Evolutionary conservation across 441 rosid genomes (phyloP), one percentile per base, ranked within the genome.

Genomic region (Erysimum pusillum): DNA sequence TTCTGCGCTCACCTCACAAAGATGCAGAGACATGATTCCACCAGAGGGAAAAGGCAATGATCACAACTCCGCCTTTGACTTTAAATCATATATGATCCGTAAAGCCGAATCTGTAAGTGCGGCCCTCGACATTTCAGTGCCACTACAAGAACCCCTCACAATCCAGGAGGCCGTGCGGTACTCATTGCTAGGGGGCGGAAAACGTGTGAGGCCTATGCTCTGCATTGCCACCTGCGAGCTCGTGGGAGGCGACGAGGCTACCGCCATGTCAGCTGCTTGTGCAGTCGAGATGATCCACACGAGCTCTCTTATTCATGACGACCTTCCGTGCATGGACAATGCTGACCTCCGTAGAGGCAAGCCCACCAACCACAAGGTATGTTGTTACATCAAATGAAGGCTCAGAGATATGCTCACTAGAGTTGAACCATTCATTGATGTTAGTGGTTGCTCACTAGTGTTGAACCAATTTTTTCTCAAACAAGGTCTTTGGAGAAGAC

Each of bases 321-420:
- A 87, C 25, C 85, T 87, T 54, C 90, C 87, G 2, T 85, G 84
- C 54, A 80, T 84, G 88, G 90, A 87, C 57, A 70, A 85, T 34
- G 87, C 77, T 1, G 83, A 82, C 41, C 83, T 85, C 25, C 70
- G 88, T n/a, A 71, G 87, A 12, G 84, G 87, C 25, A 84, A 81
- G 76, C 85, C 83, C 3, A 77, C 87, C 6, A 86, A 51, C 72
- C 87, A 86, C 73, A 76, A 76, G 71, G 80, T 62, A 45, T 18
- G 48, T 38, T 45, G 46, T 57, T 12, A 6, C 17, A 57, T 25
- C 41, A 74, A 15, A 39, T 52, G 61, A 62, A 49, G 39, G n/a
- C 69, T 61, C 31, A 36, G 2, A 70, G 12, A 36, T 9, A 46
- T 28, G 22, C 14, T 61, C 18, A 41, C n/a, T 61, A 59, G 28